phyloP scores from a whole-genome alignment of 345 rosid species.

The Corchorus olitorius region DNA sequence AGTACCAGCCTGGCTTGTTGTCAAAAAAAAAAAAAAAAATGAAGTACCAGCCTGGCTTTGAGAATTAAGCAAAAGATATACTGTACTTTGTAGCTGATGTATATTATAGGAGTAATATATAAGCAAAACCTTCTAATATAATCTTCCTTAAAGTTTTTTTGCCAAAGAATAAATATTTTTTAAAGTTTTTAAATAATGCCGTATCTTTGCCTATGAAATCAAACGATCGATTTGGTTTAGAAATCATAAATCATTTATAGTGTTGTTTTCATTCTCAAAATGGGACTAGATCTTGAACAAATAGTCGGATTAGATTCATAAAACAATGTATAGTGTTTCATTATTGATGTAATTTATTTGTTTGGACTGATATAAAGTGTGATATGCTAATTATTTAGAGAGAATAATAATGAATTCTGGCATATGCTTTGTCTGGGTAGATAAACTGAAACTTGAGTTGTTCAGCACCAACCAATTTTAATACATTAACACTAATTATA shows the following conservation, averaged over 20 bases:
- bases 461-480: constrained; percentile 27
- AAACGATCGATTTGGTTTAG: no score
- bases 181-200: no score
- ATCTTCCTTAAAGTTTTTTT: no score
- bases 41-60: background rate
- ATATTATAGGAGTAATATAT: no score
- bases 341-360: background rate
- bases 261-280: background rate
- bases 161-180: no score
- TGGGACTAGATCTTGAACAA: background rate
- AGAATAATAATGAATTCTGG: background rate
- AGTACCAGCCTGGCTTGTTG: background rate
- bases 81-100: background rate
- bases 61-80: background rate
- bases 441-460: constrained; percentile 28
- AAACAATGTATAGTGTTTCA: background rate
- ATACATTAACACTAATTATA: constrained; percentile 9
- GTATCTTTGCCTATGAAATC: no score
- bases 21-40: no score
- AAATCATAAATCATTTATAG: background rate
- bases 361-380: background rate
- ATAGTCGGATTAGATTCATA: background rate
- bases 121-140: no score
- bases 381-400: background rate
- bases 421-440: constrained; percentile 10